Evolutionary conservation across 2,329 filamentous ascomycete species (phyloP).

Genomic region (Ilyonectria sp.): DNA sequence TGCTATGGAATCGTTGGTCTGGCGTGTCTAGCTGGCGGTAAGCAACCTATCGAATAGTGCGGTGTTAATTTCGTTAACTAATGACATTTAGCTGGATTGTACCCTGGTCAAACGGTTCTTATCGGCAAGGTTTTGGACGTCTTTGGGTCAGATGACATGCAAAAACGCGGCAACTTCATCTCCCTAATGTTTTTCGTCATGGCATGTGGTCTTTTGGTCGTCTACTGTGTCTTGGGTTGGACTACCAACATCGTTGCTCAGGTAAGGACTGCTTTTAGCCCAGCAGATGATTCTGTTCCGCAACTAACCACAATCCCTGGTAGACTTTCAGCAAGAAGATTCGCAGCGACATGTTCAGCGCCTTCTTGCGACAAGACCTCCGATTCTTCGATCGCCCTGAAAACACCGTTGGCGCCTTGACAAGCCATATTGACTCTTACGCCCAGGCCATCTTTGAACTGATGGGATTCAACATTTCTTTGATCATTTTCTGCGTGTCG

Average conservation of each 20-base stretch:
- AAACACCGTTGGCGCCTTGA: slow-evolving; percentile 55
- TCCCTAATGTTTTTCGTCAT: slow-evolving; percentile 68
- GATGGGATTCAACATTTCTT: slow-evolving; percentile 57
- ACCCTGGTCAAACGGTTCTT: slow-evolving; percentile 60
- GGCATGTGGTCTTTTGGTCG: slow-evolving; percentile 58
- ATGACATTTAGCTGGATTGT: slow-evolving; percentile 47
- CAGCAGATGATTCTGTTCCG: neutral
- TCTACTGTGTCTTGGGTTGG: slow-evolving; percentile 58
- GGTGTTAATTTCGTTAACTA: neutral
- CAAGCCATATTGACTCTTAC: slow-evolving; percentile 52
- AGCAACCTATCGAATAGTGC: neutral
- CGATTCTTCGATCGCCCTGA: slow-evolving; percentile 58
- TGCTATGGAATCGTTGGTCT: neutral
- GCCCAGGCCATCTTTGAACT: slow-evolving; percentile 56
- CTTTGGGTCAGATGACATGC: slow-evolving; percentile 53
- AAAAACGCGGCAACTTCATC: slow-evolving; percentile 63
- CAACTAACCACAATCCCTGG: neutral
- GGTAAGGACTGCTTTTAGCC: slow-evolving; percentile 43
- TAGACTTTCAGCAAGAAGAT: slow-evolving; percentile 48
- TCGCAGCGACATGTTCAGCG: slow-evolving; percentile 45
- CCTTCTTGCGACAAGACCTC: slow-evolving; percentile 55
- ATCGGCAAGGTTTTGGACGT: slow-evolving; percentile 57
- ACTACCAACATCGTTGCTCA: slow-evolving; percentile 49
- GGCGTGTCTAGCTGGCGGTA: neutral
- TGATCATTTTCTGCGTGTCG: slow-evolving; percentile 53